Percentiles rank a stretch among this genome's conserved stretches.
Evolutionary conservation across 495 filamentous ascomycete species (phyloP).

Genomic region (Penicillium lividum): DNA sequence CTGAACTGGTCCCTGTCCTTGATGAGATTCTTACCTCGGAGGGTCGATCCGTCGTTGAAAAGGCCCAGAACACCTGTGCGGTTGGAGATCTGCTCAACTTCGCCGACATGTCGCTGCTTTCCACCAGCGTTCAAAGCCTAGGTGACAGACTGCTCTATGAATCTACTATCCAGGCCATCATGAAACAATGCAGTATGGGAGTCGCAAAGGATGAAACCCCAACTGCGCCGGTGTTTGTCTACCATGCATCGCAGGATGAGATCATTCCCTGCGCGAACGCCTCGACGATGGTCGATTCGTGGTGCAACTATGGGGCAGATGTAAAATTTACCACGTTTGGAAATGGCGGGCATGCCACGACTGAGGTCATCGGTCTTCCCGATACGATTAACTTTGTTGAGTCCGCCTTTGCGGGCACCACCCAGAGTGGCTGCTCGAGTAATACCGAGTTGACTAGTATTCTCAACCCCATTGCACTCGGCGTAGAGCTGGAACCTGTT

Average conservation of each 20-base stretch:
- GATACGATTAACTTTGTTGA: conserved; percentile 29
- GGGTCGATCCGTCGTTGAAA: conserved; percentile 19
- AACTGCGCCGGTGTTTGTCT: conserved; percentile 35
- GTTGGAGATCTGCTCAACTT: conserved; percentile 24
- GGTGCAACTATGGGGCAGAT: conserved; percentile 30
- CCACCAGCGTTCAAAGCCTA: conserved; percentile 27
- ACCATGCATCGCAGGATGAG: conserved; percentile 36
- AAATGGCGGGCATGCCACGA: conserved; percentile 33
- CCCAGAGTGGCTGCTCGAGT: conserved; percentile 20
- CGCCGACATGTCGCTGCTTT: conserved; percentile 26
- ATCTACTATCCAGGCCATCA: conserved; percentile 21
- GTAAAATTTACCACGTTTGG: conserved; percentile 35
- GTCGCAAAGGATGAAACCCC: conserved; percentile 28
- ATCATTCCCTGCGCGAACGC: conserved; percentile 35
- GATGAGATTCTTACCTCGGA: conserved; percentile 23
- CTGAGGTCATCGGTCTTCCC: conserved; percentile 28
- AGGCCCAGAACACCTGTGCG: conserved; percentile 22
- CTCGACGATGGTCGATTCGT: conserved; percentile 23
- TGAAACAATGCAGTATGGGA: conserved; percentile 29
- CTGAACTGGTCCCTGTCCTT: conserved; percentile 28
- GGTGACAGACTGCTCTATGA: conserved; percentile 26
- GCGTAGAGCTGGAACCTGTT: conserved; percentile 30
- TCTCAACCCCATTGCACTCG: conserved; percentile 32
- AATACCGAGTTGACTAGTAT: conserved; percentile 24
- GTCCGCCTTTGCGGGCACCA: conserved; percentile 30